These are phyloP conservation scores for Bjerkandera adusta DNA, from an alignment of 1,284 basidiomycete genomes.

Conservation along the genomic window DNA sequence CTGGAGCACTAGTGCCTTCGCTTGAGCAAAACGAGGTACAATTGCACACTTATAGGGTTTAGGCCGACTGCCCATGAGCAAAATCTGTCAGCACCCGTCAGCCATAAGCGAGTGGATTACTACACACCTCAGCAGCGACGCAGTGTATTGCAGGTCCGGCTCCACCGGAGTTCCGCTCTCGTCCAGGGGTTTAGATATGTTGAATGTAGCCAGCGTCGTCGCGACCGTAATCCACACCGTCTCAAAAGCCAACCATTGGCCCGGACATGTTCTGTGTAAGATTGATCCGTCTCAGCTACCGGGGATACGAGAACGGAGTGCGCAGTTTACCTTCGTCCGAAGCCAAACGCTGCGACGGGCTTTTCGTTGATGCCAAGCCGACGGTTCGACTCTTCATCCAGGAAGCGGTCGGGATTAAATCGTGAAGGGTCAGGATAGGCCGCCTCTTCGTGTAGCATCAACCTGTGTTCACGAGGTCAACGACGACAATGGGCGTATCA, in stretches of 20 bases:
- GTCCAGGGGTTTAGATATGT: conserved; percentile 26
- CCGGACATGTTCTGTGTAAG: conserved; percentile 27
- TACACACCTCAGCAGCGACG: conserved; percentile 18
- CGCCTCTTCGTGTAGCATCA: conserved; percentile 25
- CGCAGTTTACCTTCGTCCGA: conserved; percentile 33
- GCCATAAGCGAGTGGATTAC: neutral
- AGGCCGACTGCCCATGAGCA: conserved; percentile 26
- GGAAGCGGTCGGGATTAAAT: conserved; percentile 27
- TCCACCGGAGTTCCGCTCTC: conserved; percentile 24
- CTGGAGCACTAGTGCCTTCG: conserved; percentile 30
- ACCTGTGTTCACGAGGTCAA: no score
- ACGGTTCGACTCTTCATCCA: conserved; percentile 21
- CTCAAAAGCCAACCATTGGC: conserved; percentile 28
- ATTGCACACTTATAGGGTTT: conserved; percentile 43
- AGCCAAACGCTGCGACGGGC: conserved; percentile 28
- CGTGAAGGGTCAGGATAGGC: conserved; percentile 25
- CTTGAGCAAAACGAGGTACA: conserved; percentile 34
- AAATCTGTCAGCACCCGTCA: conserved; percentile 1
- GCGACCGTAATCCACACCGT: conserved; percentile 31
- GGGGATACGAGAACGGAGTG: neutral
- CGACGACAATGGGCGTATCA: neutral
- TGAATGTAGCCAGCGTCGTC: conserved; percentile 27
- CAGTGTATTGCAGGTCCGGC: conserved; percentile 24
- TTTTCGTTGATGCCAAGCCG: conserved; percentile 29
- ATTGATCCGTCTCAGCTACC: conserved; percentile 1